Evolutionary conservation across 2,329 filamentous ascomycete species (phyloP).

Genomic region (Colletotrichum godetiae): DNA sequence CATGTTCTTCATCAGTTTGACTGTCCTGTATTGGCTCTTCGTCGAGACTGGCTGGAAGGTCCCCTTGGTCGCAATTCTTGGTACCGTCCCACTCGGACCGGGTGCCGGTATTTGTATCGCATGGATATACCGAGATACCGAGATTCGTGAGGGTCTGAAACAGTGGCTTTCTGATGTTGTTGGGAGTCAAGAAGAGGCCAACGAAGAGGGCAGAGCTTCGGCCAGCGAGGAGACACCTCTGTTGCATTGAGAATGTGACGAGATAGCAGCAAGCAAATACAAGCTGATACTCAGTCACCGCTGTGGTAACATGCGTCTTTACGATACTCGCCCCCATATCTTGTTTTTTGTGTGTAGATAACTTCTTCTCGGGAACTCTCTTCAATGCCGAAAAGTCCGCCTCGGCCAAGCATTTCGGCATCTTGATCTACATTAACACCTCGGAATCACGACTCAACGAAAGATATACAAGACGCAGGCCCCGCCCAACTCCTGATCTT

Average conservation of each 20-base stretch:
- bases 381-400: neutral
- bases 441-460: neutral
- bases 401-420: neutral
- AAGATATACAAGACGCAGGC: neutral
- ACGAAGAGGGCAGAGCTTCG: conserved; percentile 15
- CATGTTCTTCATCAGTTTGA: conserved; percentile 55
- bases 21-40: conserved; percentile 64
- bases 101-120: conserved; percentile 51
- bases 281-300: neutral
- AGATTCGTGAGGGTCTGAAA: conserved; percentile 42
- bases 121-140: conserved; percentile 53
- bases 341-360: neutral
- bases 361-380: neutral
- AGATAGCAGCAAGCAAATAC: neutral
- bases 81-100: conserved; percentile 48
- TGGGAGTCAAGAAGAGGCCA: neutral
- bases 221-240: conserved; percentile 49
- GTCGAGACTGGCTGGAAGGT: conserved; percentile 60
- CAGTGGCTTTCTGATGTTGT: conserved; percentile 26
- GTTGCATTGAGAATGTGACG: conserved; percentile 31
- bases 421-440: neutral
- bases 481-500: neutral
- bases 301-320: no score
- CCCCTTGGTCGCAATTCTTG: conserved; percentile 45
- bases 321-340: neutral